A percentile compares a stretch with the other conserved stretches of the same genome.
These are phyloP conservation scores for Aspergillus amoenus DNA, from an alignment of 2,329 filamentous ascomycete genomes.

Conservation along the genomic window DNA sequence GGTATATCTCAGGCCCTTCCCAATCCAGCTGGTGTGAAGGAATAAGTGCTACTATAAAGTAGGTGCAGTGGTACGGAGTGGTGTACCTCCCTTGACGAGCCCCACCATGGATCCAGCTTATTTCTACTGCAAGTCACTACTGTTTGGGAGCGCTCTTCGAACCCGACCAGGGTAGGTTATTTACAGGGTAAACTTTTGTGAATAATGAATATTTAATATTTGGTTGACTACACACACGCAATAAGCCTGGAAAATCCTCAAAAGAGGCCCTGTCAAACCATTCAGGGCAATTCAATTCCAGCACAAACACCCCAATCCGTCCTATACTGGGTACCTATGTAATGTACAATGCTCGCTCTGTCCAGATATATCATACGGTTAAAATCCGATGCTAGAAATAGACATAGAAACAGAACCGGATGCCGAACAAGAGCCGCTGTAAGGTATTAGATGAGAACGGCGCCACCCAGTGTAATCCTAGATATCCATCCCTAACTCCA, in stretches of 20 bases:
- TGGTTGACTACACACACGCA: neutral
- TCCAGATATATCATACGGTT: neutral
- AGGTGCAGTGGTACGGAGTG: too few relatives aligned
- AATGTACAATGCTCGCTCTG: constrained; percentile 7
- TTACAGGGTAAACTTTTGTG: too few relatives aligned
- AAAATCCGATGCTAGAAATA: constrained; percentile 8
- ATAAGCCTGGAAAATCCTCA: neutral
- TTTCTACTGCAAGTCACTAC: too few relatives aligned
- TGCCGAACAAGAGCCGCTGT: neutral
- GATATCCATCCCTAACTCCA: constrained; percentile 2
- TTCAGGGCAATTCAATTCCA: neutral
- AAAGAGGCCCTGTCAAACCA: neutral
- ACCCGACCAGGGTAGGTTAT: too few relatives aligned
- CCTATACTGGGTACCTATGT: neutral
- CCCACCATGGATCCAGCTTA: too few relatives aligned
- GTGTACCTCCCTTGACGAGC: too few relatives aligned
- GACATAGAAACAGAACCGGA: neutral
- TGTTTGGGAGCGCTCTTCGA: too few relatives aligned
- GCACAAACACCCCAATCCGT: neutral
- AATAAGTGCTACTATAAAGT: too few relatives aligned
- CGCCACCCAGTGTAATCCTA: neutral
- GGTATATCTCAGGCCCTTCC: too few relatives aligned
- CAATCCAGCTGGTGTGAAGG: too few relatives aligned
- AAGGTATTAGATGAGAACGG: neutral
- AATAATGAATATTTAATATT: too few relatives aligned